Evolutionary conservation across 495 filamentous ascomycete species (phyloP).

Genomic region (Lindgomyces ingoldianus): DNA sequence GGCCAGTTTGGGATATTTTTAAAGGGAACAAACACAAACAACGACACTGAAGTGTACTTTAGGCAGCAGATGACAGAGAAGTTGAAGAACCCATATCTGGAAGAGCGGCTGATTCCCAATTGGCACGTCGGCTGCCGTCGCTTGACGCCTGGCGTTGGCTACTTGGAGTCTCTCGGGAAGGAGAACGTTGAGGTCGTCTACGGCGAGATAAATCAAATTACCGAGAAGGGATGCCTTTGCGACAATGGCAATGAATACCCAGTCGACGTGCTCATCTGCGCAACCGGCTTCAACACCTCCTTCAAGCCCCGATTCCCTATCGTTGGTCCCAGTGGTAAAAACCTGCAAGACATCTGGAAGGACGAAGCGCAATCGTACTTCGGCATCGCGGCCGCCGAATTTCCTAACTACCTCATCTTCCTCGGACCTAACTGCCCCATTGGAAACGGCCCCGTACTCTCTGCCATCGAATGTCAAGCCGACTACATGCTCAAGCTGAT

Average conservation of each 20-base stretch:
- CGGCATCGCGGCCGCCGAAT: constrained; percentile 36
- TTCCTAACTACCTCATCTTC: constrained; percentile 43
- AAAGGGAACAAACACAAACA: constrained; percentile 45
- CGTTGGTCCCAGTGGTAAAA: constrained; percentile 44
- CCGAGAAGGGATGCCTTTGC: constrained; percentile 33
- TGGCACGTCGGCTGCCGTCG: constrained; percentile 39
- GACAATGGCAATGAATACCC: constrained; percentile 39
- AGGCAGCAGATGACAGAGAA: constrained; percentile 47
- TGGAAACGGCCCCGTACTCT: constrained; percentile 45
- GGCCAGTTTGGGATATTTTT: constrained; percentile 52
- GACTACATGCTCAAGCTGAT: constrained; percentile 58
- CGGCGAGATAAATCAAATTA: constrained; percentile 39
- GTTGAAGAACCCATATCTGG: constrained; percentile 44
- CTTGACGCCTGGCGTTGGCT: constrained; percentile 40
- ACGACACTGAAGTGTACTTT: constrained; percentile 41
- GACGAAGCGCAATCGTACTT: constrained; percentile 37
- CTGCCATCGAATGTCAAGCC: constrained; percentile 49
- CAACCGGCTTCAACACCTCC: constrained; percentile 56
- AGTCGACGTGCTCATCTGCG: constrained; percentile 48
- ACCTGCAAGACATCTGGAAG: constrained; percentile 39
- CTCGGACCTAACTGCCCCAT: constrained; percentile 50
- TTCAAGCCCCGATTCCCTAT: constrained; percentile 54
- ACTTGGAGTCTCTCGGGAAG: constrained; percentile 42
- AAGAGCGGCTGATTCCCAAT: constrained; percentile 37
- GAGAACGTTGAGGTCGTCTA: constrained; percentile 40